Evolutionary conservation across 2,329 filamentous ascomycete species (phyloP).

Genomic region (Chaetomium sp.): DNA sequence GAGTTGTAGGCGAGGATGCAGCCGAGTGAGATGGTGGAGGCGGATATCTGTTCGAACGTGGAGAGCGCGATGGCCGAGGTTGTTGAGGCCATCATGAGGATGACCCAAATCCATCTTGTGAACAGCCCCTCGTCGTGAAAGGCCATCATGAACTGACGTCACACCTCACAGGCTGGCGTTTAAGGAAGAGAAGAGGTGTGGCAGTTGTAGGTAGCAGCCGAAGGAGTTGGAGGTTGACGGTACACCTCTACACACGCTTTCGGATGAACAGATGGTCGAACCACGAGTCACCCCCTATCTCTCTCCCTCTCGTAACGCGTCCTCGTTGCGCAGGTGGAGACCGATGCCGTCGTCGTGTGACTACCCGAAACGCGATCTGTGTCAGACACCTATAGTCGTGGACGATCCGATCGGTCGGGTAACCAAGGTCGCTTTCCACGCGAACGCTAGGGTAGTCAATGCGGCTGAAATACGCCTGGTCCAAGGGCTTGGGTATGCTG

Average conservation of each 20-base stretch:
- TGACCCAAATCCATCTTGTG: constrained; percentile 9
- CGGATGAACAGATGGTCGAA: constrained; percentile 1
- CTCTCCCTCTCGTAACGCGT: not conserved
- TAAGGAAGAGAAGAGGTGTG: not conserved
- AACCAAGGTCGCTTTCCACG: not conserved
- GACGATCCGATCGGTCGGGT: constrained; percentile 17
- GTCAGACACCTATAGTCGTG: constrained; percentile 12
- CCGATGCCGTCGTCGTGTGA: constrained; percentile 4
- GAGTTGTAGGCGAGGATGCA: constrained; percentile 39
- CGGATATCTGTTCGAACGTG: constrained; percentile 36
- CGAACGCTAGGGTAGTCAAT: constrained; percentile 7
- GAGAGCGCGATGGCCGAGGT: constrained; percentile 32
- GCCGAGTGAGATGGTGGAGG: constrained; percentile 30
- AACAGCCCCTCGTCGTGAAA: constrained; percentile 1
- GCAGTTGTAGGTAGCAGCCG: not conserved
- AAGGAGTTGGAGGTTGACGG: not conserved
- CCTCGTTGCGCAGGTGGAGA: constrained; percentile 7
- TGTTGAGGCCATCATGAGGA: constrained; percentile 22
- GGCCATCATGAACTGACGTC: constrained; percentile 12
- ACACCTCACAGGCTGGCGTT: not conserved
- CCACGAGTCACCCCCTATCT: not conserved
- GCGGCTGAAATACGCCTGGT: constrained; percentile 1
- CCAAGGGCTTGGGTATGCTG: not conserved
- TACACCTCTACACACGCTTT: not conserved
- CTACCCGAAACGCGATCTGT: constrained; percentile 17